Percentiles rank a stretch among this genome's conserved stretches.
These are phyloP conservation scores for Cornus florida DNA, from an alignment of 148 eudicot species.

Conservation along the genomic window DNA sequence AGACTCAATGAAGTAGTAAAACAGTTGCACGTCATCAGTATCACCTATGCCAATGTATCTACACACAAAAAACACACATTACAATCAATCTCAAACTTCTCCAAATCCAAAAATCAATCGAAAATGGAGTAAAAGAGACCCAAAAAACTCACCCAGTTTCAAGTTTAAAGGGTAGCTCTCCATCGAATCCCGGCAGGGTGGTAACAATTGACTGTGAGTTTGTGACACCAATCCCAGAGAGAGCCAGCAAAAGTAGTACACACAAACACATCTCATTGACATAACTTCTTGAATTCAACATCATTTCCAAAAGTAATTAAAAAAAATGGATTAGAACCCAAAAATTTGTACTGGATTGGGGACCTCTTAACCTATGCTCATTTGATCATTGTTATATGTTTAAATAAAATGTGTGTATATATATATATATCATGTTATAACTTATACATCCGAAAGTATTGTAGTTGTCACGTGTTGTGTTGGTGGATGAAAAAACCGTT, in stretches of 20 bases:
- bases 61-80: background rate
- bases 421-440: background rate
- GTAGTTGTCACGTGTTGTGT: background rate
- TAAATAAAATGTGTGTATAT: background rate
- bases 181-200: slow-evolving; percentile 22
- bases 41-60: slow-evolving; percentile 20
- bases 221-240: background rate
- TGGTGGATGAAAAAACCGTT: background rate
- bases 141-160: slow-evolving; percentile 26
- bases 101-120: background rate
- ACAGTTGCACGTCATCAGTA: slow-evolving; percentile 19
- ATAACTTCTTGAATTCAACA: background rate
- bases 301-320: background rate
- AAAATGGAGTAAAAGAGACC: background rate
- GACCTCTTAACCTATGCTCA: too few relatives aligned
- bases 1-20: slow-evolving; percentile 21
- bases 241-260: background rate
- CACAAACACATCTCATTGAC: background rate
- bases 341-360: too few relatives aligned
- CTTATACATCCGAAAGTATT: too few relatives aligned
- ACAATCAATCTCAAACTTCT: background rate
- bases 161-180: slow-evolving; percentile 24
- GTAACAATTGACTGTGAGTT: slow-evolving; percentile 5
- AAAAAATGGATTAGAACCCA: background rate
- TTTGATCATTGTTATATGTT: background rate